Base-by-base conservation (phyloP, 768 basidiomycete species). In the Baorangia bicolor region DNA sequence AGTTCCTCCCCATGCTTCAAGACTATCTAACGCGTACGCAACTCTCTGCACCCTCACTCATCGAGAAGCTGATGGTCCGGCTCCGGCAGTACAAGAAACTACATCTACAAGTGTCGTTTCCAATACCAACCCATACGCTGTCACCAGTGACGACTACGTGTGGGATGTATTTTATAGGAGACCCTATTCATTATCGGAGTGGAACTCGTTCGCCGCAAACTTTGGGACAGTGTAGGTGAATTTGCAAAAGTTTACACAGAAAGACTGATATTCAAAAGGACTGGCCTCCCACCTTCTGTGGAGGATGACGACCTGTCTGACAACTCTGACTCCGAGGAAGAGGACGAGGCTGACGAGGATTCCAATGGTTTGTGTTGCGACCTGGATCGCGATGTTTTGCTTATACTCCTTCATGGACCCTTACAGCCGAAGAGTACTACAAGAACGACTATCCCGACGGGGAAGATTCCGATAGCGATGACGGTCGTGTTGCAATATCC, bases 391-490 rank as follows among this genome's bases (percentile, higher is more conserved):
- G 3, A n/a, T 11, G 14, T 23, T 28, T 5, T 46, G 1, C 51
- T 63, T 2, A 66, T 4, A 2, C 14, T 46, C 16, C 11, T 42
- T 41, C 33, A n/a, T 25, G 35, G 37, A 46, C 6, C 43, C 9
- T 31, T 49, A 6, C 62, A 91, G 90, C 86, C 18, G 90, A 92
- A 69, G 89, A 90, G 59, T 90, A 86, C 64, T 91, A 90, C 71
- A 89, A 82, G 63, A 92, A 92, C 56, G 90, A 92, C 65, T 92
- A 92, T 61, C 90, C 90, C 6, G 88, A 90, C 27, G 90, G 86
- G 46, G 83, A 85, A 37, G 73, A 77, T 25, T 72, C 74, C 11
- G 75, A 74, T 23, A 73, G 69, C 18, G 75, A 75, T 31, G 72
- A 70, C 39, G 78, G 75, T 64, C 77, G 75, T 75, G 59, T 28